Evolutionary conservation across 768 basidiomycete genomes (phyloP).

Genomic region (Boletus barrowsii): DNA sequence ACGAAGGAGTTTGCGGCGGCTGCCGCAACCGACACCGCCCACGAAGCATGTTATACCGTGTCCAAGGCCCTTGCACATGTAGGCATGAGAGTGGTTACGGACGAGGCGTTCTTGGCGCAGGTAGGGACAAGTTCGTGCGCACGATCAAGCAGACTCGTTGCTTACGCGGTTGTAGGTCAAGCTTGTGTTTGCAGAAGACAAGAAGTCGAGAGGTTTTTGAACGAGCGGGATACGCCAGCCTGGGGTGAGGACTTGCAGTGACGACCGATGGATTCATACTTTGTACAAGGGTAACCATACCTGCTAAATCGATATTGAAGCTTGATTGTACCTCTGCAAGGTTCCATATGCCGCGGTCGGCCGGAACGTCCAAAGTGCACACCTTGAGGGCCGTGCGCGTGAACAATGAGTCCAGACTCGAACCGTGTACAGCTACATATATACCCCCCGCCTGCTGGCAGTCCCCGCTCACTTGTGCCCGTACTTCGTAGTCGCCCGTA

Average conservation of each 20-base stretch:
- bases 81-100: slow-evolving; percentile 67
- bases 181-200: slow-evolving; percentile 48
- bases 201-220: slow-evolving; percentile 15
- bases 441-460: too few species aligned
- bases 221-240: too few species aligned
- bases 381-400: too few species aligned
- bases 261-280: background rate
- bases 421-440: too few species aligned
- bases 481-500: too few species aligned
- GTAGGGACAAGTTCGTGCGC: slow-evolving; percentile 32
- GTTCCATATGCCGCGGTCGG: too few species aligned
- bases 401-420: too few species aligned
- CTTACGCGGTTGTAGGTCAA: slow-evolving; percentile 38
- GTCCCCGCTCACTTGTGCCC: too few species aligned
- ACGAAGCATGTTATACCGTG: slow-evolving; percentile 63
- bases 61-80: slow-evolving; percentile 70
- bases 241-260: background rate
- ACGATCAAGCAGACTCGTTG: background rate
- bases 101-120: slow-evolving; percentile 58
- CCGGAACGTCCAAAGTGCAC: too few species aligned
- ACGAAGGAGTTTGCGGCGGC: slow-evolving; percentile 65
- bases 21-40: slow-evolving; percentile 58
- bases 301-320: background rate
- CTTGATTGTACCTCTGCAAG: background rate
- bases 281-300: background rate